These are phyloP conservation scores for Podosphaera xanthii DNA, from an alignment of 2,329 filamentous ascomycete species.

Conservation along the genomic window DNA sequence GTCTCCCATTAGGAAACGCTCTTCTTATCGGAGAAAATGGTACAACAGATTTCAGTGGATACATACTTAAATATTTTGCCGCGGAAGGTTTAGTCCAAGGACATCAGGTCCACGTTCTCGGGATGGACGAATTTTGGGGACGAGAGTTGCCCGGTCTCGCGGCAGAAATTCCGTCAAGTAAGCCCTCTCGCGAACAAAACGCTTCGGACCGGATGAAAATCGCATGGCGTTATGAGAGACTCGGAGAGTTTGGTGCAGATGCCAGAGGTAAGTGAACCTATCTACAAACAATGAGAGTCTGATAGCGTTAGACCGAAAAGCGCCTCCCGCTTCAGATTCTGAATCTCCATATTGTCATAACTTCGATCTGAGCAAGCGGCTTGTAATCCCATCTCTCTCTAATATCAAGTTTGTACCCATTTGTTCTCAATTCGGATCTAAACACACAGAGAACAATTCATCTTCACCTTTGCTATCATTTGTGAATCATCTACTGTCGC, in stretches of 20 bases:
- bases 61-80: constrained; percentile 68
- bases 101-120: constrained; percentile 70
- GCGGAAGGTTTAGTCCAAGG: constrained; percentile 84
- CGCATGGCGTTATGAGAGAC: constrained; percentile 83
- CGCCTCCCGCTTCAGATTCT: background rate
- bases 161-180: constrained; percentile 20
- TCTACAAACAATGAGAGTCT: background rate
- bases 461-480: constrained; percentile 40
- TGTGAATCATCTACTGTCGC: constrained; percentile 31
- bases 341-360: constrained; percentile 37
- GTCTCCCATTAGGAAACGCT: constrained; percentile 59
- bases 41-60: constrained; percentile 80
- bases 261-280: constrained; percentile 19
- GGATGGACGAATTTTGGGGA: constrained; percentile 57
- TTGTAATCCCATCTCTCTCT: constrained; percentile 30
- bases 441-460: constrained; percentile 12
- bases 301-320: background rate
- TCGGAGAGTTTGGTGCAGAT: constrained; percentile 45
- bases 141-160: constrained; percentile 60
- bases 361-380: constrained; percentile 47
- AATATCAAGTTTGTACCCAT: constrained; percentile 29
- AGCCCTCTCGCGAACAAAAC: constrained; percentile 17
- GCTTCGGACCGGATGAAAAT: constrained; percentile 81
- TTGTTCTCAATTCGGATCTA: constrained; percentile 10
- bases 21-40: constrained; percentile 71